These are phyloP conservation scores for Coprinellus micaceus DNA, from an alignment of 768 basidiomycete species.

Conservation along the genomic window DNA sequence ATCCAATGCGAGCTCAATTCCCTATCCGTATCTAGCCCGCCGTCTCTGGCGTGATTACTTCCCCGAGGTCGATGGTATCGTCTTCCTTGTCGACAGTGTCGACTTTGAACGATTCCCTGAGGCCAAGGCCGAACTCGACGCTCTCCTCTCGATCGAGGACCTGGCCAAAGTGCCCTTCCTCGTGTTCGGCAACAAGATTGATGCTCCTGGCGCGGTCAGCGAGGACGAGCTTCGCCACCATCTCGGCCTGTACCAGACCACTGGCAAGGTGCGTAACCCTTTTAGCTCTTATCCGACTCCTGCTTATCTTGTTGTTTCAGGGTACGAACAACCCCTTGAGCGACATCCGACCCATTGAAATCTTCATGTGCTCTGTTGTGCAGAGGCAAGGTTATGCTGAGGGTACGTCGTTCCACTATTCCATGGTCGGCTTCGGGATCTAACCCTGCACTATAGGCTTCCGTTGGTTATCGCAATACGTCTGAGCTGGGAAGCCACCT, in stretches of 20 bases:
- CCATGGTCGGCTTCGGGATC: constrained; percentile 7
- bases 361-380: constrained; percentile 99
- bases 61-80: constrained; percentile 98
- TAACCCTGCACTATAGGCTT: constrained; percentile 48
- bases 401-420: constrained; percentile 43
- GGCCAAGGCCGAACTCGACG: constrained; percentile 95
- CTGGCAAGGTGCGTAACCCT: constrained; percentile 76
- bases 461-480: constrained; percentile 98
- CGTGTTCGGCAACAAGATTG: constrained; percentile 98
- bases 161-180: constrained; percentile 97
- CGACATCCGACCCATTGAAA: constrained; percentile 96
- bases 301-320: constrained; percentile 36
- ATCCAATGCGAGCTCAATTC: background rate
- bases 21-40: constrained; percentile 56
- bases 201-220: constrained; percentile 94
- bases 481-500: constrained; percentile 24
- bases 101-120: constrained; percentile 96
- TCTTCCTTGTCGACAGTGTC: constrained; percentile 96
- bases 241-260: constrained; percentile 97
- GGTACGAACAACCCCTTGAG: constrained; percentile 89
- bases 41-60: constrained; percentile 99
- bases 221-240: constrained; percentile 97
- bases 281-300: background rate
- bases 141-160: constrained; percentile 92
- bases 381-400: constrained; percentile 98